Evolutionary conservation across 768 basidiomycete species (phyloP).

Genomic region (Russula lepida): DNA sequence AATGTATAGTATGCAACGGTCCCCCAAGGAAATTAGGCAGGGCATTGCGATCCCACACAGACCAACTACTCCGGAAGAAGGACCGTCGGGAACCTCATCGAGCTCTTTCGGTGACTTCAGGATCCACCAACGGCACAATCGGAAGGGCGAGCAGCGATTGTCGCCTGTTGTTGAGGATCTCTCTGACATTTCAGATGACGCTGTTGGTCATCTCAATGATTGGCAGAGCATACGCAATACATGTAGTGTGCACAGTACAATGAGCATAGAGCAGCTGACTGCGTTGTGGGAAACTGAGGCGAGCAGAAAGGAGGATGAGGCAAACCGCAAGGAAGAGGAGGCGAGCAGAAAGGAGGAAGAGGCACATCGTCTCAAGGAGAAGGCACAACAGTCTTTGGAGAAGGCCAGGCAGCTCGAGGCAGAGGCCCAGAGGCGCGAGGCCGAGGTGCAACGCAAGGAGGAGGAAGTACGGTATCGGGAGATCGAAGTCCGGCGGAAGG

Average conservation of each 20-base stretch:
- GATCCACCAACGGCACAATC: too few relatives aligned
- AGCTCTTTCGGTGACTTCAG: slow-evolving; percentile 11
- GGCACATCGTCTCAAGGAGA: slow-evolving; percentile 21
- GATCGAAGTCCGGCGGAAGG: slow-evolving; percentile 27
- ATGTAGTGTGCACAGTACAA: slow-evolving; percentile 13
- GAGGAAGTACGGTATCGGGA: slow-evolving; percentile 28
- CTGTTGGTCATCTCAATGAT: too few relatives aligned
- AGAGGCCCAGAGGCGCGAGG: slow-evolving; percentile 28
- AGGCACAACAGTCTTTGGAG: too few relatives aligned
- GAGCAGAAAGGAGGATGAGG: too few relatives aligned
- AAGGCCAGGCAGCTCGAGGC: slow-evolving; percentile 21
- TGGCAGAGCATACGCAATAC: slow-evolving; percentile 9
- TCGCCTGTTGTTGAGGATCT: background rate
- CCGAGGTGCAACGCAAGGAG: slow-evolving; percentile 28
- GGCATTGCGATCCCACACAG: slow-evolving; percentile 20
- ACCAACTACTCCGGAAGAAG: slow-evolving; percentile 8
- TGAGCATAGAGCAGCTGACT: slow-evolving; percentile 22
- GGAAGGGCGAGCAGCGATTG: slow-evolving; percentile 5
- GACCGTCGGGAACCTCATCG: slow-evolving; percentile 16
- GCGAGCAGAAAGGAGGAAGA: slow-evolving; percentile 23
- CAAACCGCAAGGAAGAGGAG: too few relatives aligned
- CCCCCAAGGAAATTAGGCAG: slow-evolving; percentile 17
- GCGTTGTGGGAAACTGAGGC: slow-evolving; percentile 19
- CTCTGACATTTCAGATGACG: too few relatives aligned
- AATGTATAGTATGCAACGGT: slow-evolving; percentile 11